Evolutionary conservation across 805 yeast species (phyloP).

Genomic region (Candida nemodendra): DNA sequence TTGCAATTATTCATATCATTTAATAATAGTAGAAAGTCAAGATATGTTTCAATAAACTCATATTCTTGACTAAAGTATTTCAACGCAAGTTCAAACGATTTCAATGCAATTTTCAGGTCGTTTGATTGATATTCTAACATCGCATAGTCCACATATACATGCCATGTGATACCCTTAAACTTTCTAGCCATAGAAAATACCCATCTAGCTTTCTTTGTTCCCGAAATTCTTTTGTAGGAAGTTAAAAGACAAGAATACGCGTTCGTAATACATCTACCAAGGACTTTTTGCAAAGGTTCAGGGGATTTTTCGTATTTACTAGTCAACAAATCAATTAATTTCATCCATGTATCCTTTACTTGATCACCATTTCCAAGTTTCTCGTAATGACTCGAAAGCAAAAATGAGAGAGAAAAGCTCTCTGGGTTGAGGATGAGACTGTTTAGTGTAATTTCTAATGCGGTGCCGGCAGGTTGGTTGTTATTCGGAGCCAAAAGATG

Average conservation of each 20-base stretch:
- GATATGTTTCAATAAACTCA: conserved; percentile 63
- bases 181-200: conserved; percentile 71
- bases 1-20: conserved; percentile 73
- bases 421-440: conserved; percentile 66
- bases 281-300: conserved; percentile 8
- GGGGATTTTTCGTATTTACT: conserved; percentile 34
- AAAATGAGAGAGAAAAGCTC: conserved; percentile 64
- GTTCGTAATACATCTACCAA: conserved; percentile 49
- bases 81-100: conserved; percentile 78
- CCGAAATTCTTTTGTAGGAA: conserved; percentile 55
- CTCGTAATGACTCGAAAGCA: conserved; percentile 71
- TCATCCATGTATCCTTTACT: conserved; percentile 49
- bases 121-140: conserved; percentile 71
- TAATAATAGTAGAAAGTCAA: conserved; percentile 65
- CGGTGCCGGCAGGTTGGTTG: conserved; percentile 10
- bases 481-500: conserved; percentile 19
- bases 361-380: conserved; percentile 47
- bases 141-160: conserved; percentile 80
- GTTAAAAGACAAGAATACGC: conserved; percentile 72
- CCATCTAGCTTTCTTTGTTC: conserved; percentile 58
- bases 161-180: conserved; percentile 61
- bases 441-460: conserved; percentile 46
- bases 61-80: conserved; percentile 51
- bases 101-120: conserved; percentile 65
- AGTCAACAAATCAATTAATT: conserved; percentile 47